A percentile compares a stretch with the other conserved stretches of the same genome.
Evolutionary conservation across 352 stramenopile species (phyloP).

Genomic region (Hyaloperonospora arabidopsidis): DNA sequence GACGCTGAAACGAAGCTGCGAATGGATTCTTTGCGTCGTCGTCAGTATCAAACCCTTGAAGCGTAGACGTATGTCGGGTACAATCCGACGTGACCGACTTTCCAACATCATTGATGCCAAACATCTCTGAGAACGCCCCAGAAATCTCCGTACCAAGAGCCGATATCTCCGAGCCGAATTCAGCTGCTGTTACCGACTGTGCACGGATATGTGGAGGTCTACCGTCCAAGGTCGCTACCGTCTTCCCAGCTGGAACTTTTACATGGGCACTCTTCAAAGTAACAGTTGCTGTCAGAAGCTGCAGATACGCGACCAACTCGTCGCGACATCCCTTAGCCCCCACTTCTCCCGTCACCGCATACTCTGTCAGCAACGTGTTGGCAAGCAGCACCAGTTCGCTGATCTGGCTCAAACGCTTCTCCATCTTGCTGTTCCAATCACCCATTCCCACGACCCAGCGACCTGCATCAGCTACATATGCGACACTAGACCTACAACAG

Average conservation of each 20-base stretch:
- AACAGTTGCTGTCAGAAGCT: slow-evolving; percentile 51
- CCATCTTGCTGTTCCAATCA: slow-evolving; percentile 85
- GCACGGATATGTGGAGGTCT: slow-evolving; percentile 1
- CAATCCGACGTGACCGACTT: slow-evolving; percentile 5
- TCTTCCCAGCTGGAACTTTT: slow-evolving; percentile 8
- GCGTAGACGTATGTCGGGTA: slow-evolving; percentile 6
- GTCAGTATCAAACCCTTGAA: slow-evolving; percentile 25
- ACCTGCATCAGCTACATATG: slow-evolving; percentile 64
- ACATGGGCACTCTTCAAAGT: slow-evolving; percentile 44
- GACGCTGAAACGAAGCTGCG: slow-evolving; percentile 36
- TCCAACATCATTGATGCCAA: slow-evolving; percentile 16
- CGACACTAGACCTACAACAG: slow-evolving; percentile 45
- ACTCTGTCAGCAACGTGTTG: slow-evolving; percentile 69
- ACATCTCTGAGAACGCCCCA: slow-evolving; percentile 28
- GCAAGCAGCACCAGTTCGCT: slow-evolving; percentile 73
- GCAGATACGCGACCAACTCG: slow-evolving; percentile 58
- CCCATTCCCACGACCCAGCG: slow-evolving; percentile 79
- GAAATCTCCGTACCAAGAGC: slow-evolving; percentile 23
- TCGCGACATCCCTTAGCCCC: slow-evolving; percentile 49
- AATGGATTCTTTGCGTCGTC: slow-evolving; percentile 73
- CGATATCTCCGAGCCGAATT: slow-evolving; percentile 29
- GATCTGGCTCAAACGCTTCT: slow-evolving; percentile 72
- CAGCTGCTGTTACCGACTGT: slow-evolving; percentile 16
- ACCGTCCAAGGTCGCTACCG: slow-evolving; percentile 1
- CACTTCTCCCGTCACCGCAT: slow-evolving; percentile 50